Conservation (phyloP, 1,284 basidiomycete species). For the Boletus semigastroideus region DNA sequence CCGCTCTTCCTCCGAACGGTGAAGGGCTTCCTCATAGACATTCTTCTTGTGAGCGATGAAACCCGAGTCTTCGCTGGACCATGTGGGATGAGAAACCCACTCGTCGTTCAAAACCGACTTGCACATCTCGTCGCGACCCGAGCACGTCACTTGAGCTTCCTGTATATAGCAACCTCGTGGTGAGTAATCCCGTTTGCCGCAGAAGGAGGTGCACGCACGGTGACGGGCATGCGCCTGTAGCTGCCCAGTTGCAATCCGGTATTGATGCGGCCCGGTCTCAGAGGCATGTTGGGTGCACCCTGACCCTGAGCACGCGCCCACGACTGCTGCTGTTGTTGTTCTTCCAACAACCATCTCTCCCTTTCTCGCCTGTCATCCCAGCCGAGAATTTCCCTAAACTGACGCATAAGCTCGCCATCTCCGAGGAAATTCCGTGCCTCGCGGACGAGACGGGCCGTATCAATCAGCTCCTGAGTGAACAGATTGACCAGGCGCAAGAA, state of each 20-base stretch:
- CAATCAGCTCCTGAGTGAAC: constrained; percentile 93
- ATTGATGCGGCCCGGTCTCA: constrained; percentile 56
- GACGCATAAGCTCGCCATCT: constrained; percentile 75
- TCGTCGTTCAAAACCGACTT: constrained; percentile 95
- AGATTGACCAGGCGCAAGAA: constrained; percentile 95
- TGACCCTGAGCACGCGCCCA: constrained; percentile 44
- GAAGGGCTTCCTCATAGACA: constrained; percentile 94
- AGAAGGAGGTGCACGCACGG: constrained; percentile 46
- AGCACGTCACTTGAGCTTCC: constrained; percentile 89
- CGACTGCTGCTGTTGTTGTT: constrained; percentile 41
- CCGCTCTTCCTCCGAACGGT: constrained; percentile 95
- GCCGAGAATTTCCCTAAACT: constrained; percentile 90
- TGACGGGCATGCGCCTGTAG: constrained; percentile 83
- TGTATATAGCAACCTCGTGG: constrained; percentile 30
- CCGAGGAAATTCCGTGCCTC: constrained; percentile 66
- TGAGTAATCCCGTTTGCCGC: constrained; percentile 1
- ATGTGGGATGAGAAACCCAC: constrained; percentile 95
- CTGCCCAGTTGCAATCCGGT: constrained; percentile 73
- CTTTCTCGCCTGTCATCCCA: constrained; percentile 75
- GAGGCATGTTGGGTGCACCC: constrained; percentile 41
- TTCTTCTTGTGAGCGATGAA: constrained; percentile 95
- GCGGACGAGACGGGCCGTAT: constrained; percentile 77
- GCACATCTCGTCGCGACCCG: constrained; percentile 96
- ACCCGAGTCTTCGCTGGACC: constrained; percentile 90
- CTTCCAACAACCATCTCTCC: constrained; percentile 47